phyloP scores from a whole-genome alignment of 768 basidiomycete species.

The Boletellus ananiceps region DNA sequence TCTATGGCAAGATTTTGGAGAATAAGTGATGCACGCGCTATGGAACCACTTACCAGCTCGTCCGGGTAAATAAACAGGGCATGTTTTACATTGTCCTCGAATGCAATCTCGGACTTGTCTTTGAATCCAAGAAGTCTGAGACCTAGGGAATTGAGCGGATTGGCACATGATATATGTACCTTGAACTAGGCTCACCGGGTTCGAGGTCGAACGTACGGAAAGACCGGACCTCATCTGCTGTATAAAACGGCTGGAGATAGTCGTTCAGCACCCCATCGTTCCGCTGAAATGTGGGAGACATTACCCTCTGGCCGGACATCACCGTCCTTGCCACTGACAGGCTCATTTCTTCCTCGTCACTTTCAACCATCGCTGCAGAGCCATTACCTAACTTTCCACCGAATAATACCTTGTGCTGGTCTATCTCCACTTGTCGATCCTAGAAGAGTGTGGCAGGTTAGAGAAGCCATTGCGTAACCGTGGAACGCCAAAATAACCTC shows the following conservation, averaged over 20 bases:
- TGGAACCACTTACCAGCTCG: conserved; percentile 57
- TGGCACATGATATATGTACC: neutral
- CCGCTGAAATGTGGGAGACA: neutral
- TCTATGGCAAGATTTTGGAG: conserved; percentile 32
- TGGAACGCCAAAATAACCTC: conserved; percentile 38
- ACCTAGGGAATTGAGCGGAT: conserved; percentile 37
- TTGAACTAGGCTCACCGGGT: conserved; percentile 48
- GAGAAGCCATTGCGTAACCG: neutral
- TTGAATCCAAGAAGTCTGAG: conserved; percentile 95
- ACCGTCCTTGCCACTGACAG: conserved; percentile 41
- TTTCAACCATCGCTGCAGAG: conserved; percentile 26
- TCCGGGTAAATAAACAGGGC: conserved; percentile 89
- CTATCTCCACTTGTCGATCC: conserved; percentile 29
- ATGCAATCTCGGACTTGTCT: conserved; percentile 56
- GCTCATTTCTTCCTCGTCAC: conserved; percentile 37
- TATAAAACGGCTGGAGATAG: conserved; percentile 67
- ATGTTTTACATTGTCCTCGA: conserved; percentile 92
- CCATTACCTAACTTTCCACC: conserved; percentile 37
- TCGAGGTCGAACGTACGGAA: conserved; percentile 79
- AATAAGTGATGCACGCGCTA: neutral
- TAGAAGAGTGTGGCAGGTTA: conserved; percentile 11
- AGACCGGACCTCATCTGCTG: conserved; percentile 72
- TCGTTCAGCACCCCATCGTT: neutral
- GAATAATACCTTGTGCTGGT: conserved; percentile 23
- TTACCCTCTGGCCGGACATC: conserved; percentile 49